phyloP scores from a whole-genome alignment of 2,329 filamentous ascomycete genomes.

The Coniochaeta prunicola region DNA sequence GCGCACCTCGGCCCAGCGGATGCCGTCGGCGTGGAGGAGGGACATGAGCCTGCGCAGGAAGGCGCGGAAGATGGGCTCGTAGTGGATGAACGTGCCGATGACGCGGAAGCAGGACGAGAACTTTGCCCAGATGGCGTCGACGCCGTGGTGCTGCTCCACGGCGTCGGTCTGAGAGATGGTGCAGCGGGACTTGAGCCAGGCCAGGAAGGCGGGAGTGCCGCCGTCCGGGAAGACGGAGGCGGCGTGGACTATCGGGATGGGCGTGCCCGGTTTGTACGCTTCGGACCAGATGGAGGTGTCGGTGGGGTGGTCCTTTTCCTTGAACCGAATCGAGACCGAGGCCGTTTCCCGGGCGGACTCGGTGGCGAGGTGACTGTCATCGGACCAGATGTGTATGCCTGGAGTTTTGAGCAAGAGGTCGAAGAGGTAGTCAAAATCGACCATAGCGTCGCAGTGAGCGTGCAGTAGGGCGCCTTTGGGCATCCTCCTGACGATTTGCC shows the following conservation, averaged over 20 bases:
- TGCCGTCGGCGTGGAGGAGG: conserved; percentile 70
- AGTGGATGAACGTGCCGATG: conserved; percentile 69
- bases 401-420: conserved; percentile 62
- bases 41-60: conserved; percentile 67
- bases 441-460: conserved; percentile 86
- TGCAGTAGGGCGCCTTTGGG: conserved; percentile 84
- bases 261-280: conserved; percentile 51
- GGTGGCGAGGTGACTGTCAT: conserved; percentile 48
- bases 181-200: conserved; percentile 69
- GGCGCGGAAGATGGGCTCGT: conserved; percentile 80
- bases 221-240: conserved; percentile 67
- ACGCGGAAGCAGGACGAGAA: conserved; percentile 70
- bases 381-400: conserved; percentile 63
- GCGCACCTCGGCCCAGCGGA: conserved; percentile 78
- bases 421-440: conserved; percentile 76
- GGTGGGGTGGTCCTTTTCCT: conserved; percentile 27
- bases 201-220: conserved; percentile 63
- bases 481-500: conserved; percentile 78
- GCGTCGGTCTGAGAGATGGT: conserved; percentile 67
- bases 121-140: conserved; percentile 78
- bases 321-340: conserved; percentile 47
- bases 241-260: conserved; percentile 51
- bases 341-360: conserved; percentile 45
- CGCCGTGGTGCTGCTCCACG: conserved; percentile 72
- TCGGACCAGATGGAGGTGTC: conserved; percentile 55